These are phyloP conservation scores for Gnetum montanum DNA, from an alignment of 75 land plant species.

Conservation along the genomic window DNA sequence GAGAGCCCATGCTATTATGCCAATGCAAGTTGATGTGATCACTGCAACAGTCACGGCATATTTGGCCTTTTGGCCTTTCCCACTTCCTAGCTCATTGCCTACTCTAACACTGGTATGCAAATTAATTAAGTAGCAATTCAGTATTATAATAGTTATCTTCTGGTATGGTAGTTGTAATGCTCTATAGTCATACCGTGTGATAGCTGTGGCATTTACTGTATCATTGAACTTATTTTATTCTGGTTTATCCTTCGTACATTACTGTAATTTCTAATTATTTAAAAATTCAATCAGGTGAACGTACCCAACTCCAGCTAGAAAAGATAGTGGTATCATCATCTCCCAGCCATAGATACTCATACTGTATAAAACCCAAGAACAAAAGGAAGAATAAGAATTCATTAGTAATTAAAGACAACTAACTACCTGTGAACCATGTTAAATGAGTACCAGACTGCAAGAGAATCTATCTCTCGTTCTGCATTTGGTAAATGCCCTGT, in stretches of 20 bases:
- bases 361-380: constrained; percentile 1
- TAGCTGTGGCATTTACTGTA: no score
- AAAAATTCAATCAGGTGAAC: neutral
- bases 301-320: constrained; percentile 24
- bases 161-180: no score
- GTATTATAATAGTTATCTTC: no score
- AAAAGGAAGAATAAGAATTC: neutral
- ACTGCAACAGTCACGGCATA: constrained; percentile 34
- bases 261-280: neutral
- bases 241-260: no score
- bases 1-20: constrained; percentile 28
- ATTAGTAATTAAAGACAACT: neutral
- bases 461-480: constrained; percentile 30
- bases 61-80: constrained; percentile 44
- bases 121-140: no score
- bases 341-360: constrained; percentile 28
- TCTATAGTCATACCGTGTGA: no score
- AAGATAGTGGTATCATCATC: constrained; percentile 23
- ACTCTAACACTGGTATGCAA: constrained; percentile 51
- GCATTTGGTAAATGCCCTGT: constrained; percentile 30
- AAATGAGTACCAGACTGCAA: constrained; percentile 55
- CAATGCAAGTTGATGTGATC: constrained; percentile 26
- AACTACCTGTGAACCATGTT: neutral
- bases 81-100: constrained; percentile 74
- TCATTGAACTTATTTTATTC: no score